Percentiles rank a stretch among this genome's conserved stretches.
Conservation (phyloP, 2,329 filamentous ascomycete genomes). For the Aspergillus sp. region DNA sequence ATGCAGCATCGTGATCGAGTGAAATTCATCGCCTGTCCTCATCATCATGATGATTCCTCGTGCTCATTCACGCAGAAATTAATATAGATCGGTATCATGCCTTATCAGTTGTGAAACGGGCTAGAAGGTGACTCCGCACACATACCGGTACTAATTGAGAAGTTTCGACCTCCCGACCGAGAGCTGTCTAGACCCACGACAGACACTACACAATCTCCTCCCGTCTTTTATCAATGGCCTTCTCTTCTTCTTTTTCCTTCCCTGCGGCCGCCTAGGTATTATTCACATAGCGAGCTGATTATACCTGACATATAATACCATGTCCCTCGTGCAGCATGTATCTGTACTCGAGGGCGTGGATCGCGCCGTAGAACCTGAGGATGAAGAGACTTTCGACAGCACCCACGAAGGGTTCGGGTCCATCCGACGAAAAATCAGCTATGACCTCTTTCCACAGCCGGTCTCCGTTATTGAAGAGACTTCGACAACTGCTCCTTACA, state of each 20-base stretch:
- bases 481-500: slow-evolving; percentile 50
- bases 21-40: neutral
- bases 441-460: slow-evolving; percentile 47
- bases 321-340: slow-evolving; percentile 56
- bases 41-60: neutral
- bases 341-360: slow-evolving; percentile 51
- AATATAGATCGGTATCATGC: neutral
- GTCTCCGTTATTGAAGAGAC: slow-evolving; percentile 38
- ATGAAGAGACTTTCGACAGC: slow-evolving; percentile 16
- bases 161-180: neutral
- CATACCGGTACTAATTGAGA: too few species aligned
- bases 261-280: neutral
- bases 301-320: slow-evolving; percentile 19
- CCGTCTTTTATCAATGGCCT: neutral
- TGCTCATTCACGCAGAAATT: neutral
- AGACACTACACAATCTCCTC: neutral
- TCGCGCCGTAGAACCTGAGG: slow-evolving; percentile 33
- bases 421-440: slow-evolving; percentile 29
- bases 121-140: neutral
- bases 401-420: slow-evolving; percentile 9
- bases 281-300: neutral
- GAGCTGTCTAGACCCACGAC: neutral
- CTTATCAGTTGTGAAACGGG: neutral
- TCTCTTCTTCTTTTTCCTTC: neutral
- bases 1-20: neutral